Percentiles rank a stretch among this genome's conserved stretches.
Conservation (phyloP, 192 early-diverging fungal species). For the Obelidium mucronatum region DNA sequence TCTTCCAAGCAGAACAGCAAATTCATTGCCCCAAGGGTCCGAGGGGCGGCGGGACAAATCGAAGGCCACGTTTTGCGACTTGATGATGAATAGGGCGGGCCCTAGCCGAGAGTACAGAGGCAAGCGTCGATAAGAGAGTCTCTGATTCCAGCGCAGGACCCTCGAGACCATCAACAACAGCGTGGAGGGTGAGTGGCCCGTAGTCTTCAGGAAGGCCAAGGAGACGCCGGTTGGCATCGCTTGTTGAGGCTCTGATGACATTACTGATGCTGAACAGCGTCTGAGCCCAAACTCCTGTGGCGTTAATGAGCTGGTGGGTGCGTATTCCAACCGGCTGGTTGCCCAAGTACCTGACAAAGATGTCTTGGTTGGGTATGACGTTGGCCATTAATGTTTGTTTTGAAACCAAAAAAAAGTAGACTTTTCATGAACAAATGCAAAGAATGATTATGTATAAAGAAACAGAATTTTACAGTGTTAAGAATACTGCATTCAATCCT, state of each 20-base stretch:
- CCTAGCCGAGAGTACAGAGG: background rate
- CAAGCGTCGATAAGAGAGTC: background rate
- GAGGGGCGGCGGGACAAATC: too few species aligned
- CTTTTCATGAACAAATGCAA: too few species aligned
- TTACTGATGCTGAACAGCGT: conserved; percentile 9
- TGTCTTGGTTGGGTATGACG: too few species aligned
- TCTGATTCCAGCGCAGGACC: background rate
- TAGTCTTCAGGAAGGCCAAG: background rate
- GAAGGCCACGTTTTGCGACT: background rate
- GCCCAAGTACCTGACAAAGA: too few species aligned
- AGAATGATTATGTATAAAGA: too few species aligned
- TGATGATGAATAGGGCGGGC: background rate
- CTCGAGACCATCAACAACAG: conserved; percentile 12
- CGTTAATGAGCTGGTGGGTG: background rate
- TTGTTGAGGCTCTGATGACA: background rate
- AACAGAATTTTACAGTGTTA: too few species aligned
- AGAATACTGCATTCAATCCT: too few species aligned
- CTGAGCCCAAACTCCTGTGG: background rate
- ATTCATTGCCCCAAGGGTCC: too few species aligned
- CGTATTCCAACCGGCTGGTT: too few species aligned
- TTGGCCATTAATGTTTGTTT: too few species aligned
- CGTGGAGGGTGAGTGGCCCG: background rate
- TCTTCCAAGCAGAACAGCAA: too few species aligned
- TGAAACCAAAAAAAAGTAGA: too few species aligned
- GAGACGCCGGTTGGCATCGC: background rate